A percentile compares a stretch with the other conserved stretches of the same genome.
Conservation (phyloP, 106 monocot genomes). For the Posidonia australis region DNA sequence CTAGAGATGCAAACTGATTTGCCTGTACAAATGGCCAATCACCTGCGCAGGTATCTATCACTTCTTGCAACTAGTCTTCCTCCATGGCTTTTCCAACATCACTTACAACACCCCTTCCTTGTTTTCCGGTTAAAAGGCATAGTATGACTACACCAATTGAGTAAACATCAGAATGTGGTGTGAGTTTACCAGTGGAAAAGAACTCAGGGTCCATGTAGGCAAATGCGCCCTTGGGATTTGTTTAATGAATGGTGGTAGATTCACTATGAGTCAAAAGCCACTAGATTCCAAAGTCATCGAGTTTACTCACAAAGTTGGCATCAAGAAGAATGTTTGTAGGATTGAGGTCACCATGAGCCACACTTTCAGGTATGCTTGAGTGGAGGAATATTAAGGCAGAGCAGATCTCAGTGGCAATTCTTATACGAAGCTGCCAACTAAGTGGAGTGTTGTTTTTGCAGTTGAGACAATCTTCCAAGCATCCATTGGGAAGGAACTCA, state of each 20-base stretch:
- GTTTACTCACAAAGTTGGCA: conserved; percentile 21
- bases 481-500: conserved; percentile 35
- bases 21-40: conserved; percentile 28
- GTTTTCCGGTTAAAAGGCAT: conserved; percentile 18
- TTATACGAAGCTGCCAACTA: conserved; percentile 37
- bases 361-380: conserved; percentile 8
- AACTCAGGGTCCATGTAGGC: conserved; percentile 29
- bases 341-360: conserved; percentile 29
- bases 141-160: conserved; percentile 29
- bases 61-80: conserved; percentile 1
- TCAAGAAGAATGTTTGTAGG: conserved; percentile 31
- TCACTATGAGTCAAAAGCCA: no score
- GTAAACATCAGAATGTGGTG: conserved; percentile 13
- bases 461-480: conserved; percentile 38
- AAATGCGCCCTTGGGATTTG: not conserved
- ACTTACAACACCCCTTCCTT: conserved; percentile 4
- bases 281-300: conserved; percentile 9
- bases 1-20: conserved; percentile 11
- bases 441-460: conserved; percentile 33
- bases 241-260: not conserved
- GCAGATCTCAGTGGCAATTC: conserved; percentile 51
- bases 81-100: conserved; percentile 5
- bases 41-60: conserved; percentile 25
- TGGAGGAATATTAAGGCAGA: conserved; percentile 43
- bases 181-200: conserved; percentile 2